phyloP scores from a whole-genome alignment of 441 rosid species.

The Viola pubescens region DNA sequence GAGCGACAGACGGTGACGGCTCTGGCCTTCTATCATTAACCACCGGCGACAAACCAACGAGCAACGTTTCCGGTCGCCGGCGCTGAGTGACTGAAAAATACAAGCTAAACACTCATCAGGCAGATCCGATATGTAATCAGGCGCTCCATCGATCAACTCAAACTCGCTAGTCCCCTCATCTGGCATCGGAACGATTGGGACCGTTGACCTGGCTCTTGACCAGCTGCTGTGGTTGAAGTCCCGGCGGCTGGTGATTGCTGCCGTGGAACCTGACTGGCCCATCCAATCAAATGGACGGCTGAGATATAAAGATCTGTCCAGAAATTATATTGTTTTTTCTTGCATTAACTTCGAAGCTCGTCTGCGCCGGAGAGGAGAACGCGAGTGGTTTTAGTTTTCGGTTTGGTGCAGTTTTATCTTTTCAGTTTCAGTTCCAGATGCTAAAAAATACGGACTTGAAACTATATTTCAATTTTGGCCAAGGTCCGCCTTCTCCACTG shows the following conservation, averaged over 20 bases:
- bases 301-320: neutral
- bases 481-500: too few species aligned
- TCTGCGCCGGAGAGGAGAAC: too few species aligned
- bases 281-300: slow-evolving; percentile 22
- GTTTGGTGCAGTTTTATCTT: too few species aligned
- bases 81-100: slow-evolving; percentile 57
- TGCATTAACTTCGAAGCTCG: too few species aligned
- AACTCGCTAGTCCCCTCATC: slow-evolving; percentile 19
- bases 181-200: slow-evolving; percentile 31
- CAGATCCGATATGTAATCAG: slow-evolving; percentile 48
- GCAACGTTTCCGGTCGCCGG: slow-evolving; percentile 55
- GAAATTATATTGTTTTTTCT: too few species aligned
- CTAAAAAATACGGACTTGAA: too few species aligned
- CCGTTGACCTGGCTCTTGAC: slow-evolving; percentile 27
- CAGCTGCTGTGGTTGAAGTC: slow-evolving; percentile 26
- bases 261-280: slow-evolving; percentile 62
- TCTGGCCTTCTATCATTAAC: slow-evolving; percentile 67
- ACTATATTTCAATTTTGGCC: too few species aligned
- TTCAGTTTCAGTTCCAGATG: too few species aligned
- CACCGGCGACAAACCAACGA: slow-evolving; percentile 71
- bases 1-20: slow-evolving; percentile 75
- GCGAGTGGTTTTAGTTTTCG: too few species aligned
- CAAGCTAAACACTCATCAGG: slow-evolving; percentile 82
- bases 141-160: slow-evolving; percentile 13
- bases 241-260: slow-evolving; percentile 34